These are phyloP conservation scores for Syncephalastrum racemosum DNA, from an alignment of 371 early-diverging fungal genomes.

Conservation along the genomic window DNA sequence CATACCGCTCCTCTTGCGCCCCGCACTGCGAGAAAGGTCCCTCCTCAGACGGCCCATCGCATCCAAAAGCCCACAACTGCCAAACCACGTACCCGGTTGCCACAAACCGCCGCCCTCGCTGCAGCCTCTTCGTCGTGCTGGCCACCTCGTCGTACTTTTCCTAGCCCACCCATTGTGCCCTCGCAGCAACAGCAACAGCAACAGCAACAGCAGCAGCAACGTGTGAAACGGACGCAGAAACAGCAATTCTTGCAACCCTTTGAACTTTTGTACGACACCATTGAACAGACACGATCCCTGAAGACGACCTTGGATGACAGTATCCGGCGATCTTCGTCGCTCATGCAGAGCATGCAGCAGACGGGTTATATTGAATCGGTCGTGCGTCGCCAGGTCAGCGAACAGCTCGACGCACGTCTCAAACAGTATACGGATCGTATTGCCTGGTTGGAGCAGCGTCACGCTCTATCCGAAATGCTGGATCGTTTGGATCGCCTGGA, in stretches of 20 bases:
- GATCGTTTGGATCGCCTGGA: conserved; percentile 39
- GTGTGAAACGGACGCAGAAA: conserved; percentile 8
- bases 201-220: conserved; percentile 10
- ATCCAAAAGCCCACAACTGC: background rate
- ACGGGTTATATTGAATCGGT: conserved; percentile 76
- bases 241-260: conserved; percentile 55
- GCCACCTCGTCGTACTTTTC: conserved; percentile 27
- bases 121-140: conserved; percentile 19
- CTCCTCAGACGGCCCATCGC: conserved; percentile 40
- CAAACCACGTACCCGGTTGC: background rate
- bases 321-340: conserved; percentile 68
- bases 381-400: conserved; percentile 71
- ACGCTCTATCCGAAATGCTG: conserved; percentile 26
- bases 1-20: conserved; percentile 27
- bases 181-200: conserved; percentile 31
- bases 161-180: conserved; percentile 48
- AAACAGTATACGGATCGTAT: conserved; percentile 28
- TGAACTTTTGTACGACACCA: conserved; percentile 60
- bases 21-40: conserved; percentile 46
- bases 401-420: conserved; percentile 24
- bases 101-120: conserved; percentile 20
- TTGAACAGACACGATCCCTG: conserved; percentile 57
- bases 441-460: conserved; percentile 22
- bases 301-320: conserved; percentile 72
- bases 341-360: conserved; percentile 77